A percentile compares a stretch with the other conserved stretches of the same genome.
phyloP scores from a whole-genome alignment of 352 stramenopile genomes.

The Phytophthora multivora region DNA sequence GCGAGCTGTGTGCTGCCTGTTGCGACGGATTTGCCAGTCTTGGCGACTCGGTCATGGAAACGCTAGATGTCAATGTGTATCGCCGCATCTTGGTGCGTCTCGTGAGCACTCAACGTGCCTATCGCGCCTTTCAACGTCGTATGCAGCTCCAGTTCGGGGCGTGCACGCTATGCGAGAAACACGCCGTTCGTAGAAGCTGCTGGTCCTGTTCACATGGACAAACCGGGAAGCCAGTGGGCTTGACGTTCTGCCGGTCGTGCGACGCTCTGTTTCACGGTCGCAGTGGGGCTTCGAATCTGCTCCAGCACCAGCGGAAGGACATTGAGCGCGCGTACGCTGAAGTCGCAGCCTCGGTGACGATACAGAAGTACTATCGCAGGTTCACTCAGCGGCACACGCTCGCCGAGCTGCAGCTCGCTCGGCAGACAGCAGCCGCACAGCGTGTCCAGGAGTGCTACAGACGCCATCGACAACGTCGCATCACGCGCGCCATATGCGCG shows the following conservation, averaged over 20 bases:
- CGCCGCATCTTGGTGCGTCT: conserved; percentile 34
- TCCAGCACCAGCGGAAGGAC: conserved; percentile 20
- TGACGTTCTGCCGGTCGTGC: conserved; percentile 56
- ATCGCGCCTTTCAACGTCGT: conserved; percentile 39
- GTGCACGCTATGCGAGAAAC: conserved; percentile 49
- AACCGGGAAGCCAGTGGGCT: background rate
- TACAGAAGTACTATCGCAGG: conserved; percentile 53
- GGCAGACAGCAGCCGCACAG: conserved; percentile 28
- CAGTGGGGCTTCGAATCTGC: conserved; percentile 5
- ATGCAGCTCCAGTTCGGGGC: conserved; percentile 27
- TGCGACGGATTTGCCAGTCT: conserved; percentile 12
- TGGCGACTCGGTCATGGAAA: conserved; percentile 16
- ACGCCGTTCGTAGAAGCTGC: conserved; percentile 48
- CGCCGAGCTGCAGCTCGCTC: conserved; percentile 14
- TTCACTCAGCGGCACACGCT: conserved; percentile 50
- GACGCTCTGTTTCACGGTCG: conserved; percentile 40
- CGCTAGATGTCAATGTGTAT: conserved; percentile 36
- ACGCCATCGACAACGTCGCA: conserved; percentile 37
- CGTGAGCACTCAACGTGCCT: conserved; percentile 40
- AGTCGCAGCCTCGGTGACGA: conserved; percentile 31
- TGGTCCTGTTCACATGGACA: conserved; percentile 35
- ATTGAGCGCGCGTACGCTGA: conserved; percentile 36
- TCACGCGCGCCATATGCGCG: conserved; percentile 39
- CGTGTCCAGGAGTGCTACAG: conserved; percentile 47
- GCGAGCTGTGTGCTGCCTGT: conserved; percentile 47